phyloP scores from a whole-genome alignment of 1,139 yeast genomes.

The Saccharomyces hybrid region DNA sequence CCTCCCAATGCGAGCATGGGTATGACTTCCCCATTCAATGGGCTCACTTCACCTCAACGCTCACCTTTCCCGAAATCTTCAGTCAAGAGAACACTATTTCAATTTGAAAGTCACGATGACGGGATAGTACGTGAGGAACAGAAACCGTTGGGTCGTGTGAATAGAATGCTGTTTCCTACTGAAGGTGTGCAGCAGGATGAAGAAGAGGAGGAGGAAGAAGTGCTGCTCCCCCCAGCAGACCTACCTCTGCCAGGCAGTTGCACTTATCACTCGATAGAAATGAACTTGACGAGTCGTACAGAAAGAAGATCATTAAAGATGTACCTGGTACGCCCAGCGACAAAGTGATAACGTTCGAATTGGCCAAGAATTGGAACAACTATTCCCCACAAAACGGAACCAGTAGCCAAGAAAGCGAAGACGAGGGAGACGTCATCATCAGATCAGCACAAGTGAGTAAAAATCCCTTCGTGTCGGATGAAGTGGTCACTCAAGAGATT shows the following conservation, averaged over 20 bases:
- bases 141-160: constrained; percentile 1
- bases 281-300: not conserved
- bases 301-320: constrained; percentile 6
- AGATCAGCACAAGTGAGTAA: not conserved
- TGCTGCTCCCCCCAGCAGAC: constrained; percentile 15
- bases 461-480: constrained; percentile 22
- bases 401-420: constrained; percentile 9
- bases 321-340: constrained; percentile 27
- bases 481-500: constrained; percentile 7
- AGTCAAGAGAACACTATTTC: constrained; percentile 12
- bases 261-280: constrained; percentile 4
- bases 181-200: not conserved
- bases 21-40: constrained; percentile 16
- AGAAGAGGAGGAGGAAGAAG: constrained; percentile 2
- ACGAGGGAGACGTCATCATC: constrained; percentile 5
- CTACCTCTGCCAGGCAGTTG: constrained; percentile 6
- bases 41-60: constrained; percentile 28
- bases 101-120: constrained; percentile 4
- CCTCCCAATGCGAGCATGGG: constrained; percentile 9
- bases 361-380: constrained; percentile 20
- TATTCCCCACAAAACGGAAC: constrained; percentile 7
- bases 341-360: constrained; percentile 21
- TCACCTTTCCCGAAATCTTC: constrained; percentile 19
- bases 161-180: not conserved
- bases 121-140: not conserved